These are phyloP conservation scores for Chamaecyparis obtusa DNA, from an alignment of 75 land plant species.

Conservation along the genomic window DNA sequence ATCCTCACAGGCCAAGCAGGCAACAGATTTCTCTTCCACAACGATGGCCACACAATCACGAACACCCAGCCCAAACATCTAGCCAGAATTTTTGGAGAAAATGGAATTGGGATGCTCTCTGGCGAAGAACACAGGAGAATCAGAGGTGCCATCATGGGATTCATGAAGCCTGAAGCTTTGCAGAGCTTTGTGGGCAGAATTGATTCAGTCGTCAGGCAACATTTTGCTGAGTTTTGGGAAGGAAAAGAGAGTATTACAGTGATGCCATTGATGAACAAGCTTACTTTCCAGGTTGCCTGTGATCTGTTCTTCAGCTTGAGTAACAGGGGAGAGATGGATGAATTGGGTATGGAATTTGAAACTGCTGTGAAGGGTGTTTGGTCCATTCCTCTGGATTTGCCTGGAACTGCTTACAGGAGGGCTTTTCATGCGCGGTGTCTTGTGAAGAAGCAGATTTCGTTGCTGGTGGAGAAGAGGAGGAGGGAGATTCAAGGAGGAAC, in stretches of 20 bases:
- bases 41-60: slow-evolving; percentile 13
- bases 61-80: background rate
- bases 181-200: slow-evolving; percentile 17
- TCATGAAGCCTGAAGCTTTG: slow-evolving; percentile 15
- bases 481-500: background rate
- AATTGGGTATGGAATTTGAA: background rate
- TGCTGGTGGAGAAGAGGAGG: slow-evolving; percentile 16
- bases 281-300: slow-evolving; percentile 21
- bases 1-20: slow-evolving; percentile 35
- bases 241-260: background rate
- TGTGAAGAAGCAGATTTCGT: background rate
- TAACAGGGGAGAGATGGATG: background rate
- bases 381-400: slow-evolving; percentile 22
- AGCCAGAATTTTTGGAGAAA: background rate
- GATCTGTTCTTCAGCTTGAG: slow-evolving; percentile 24
- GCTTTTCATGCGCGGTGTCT: slow-evolving; percentile 15
- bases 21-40: slow-evolving; percentile 45
- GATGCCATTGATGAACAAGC: slow-evolving; percentile 29
- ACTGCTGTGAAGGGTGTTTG: slow-evolving; percentile 12
- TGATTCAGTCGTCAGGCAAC: background rate
- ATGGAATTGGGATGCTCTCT: background rate
- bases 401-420: slow-evolving; percentile 17
- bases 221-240: background rate
- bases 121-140: slow-evolving; percentile 16
- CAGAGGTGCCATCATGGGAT: slow-evolving; percentile 11